Conservation (phyloP, 2,329 filamentous ascomycete genomes). For the Trichophyton mentagrophytes region DNA sequence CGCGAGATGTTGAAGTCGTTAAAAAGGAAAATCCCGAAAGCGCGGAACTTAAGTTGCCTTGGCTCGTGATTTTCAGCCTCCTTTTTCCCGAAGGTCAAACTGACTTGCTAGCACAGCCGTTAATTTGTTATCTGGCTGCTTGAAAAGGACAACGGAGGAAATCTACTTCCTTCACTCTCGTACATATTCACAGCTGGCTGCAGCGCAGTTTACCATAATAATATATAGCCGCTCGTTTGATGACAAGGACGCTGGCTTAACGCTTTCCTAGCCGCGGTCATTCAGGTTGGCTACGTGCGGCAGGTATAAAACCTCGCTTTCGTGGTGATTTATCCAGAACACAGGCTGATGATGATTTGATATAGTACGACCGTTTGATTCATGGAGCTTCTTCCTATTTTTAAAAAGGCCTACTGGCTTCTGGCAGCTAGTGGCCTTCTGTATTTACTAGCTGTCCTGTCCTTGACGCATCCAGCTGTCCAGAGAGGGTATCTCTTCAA, state of each 20-base stretch:
- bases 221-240: no score
- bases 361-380: not conserved
- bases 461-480: conserved; percentile 55
- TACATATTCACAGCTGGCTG: no score
- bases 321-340: not conserved
- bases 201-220: no score
- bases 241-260: no score
- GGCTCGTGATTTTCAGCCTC: not conserved
- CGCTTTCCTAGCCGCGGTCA: no score
- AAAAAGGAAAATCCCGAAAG: not conserved
- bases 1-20: not conserved
- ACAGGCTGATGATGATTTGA: not conserved
- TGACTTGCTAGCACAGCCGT: no score
- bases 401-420: conserved; percentile 43
- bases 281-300: no score
- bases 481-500: conserved; percentile 59
- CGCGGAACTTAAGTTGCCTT: not conserved
- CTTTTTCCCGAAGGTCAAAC: not conserved
- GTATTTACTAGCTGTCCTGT: conserved; percentile 54
- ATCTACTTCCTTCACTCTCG: no score
- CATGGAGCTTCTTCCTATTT: conserved; percentile 33
- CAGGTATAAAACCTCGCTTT: no score
- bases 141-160: not conserved
- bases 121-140: not conserved
- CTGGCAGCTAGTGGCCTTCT: conserved; percentile 48